phyloP scores from a whole-genome alignment of 2,329 filamentous ascomycete species.

The Teratosphaeria destructans region DNA sequence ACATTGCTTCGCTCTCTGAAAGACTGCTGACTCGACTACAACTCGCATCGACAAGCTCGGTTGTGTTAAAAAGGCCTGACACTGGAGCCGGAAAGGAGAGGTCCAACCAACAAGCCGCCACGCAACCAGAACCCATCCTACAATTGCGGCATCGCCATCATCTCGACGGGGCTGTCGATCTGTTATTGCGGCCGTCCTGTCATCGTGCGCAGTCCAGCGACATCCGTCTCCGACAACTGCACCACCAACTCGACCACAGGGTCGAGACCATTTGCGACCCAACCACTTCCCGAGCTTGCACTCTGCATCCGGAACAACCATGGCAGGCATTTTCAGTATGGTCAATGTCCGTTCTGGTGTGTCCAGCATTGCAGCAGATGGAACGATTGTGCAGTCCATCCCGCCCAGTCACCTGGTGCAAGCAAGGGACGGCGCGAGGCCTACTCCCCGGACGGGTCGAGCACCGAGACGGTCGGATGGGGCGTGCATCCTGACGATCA shows the following conservation, averaged over 20 bases:
- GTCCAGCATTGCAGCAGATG: neutral
- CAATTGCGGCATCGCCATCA: neutral
- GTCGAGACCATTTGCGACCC: neutral
- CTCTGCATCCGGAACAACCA: neutral
- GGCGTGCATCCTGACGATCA: neutral
- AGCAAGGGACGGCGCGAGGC: neutral
- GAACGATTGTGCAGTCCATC: neutral
- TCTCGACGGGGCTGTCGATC: neutral
- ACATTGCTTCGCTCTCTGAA: neutral
- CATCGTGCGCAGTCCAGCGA: neutral
- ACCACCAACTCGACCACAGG: neutral
- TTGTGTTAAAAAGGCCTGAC: neutral
- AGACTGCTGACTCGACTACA: neutral
- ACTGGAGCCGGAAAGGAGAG: neutral
- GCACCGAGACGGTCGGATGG: neutral
- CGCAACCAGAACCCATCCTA: neutral
- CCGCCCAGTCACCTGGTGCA: neutral
- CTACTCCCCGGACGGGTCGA: neutral
- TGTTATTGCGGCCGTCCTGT: neutral
- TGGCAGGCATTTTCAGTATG: neutral
- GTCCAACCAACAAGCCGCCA: neutral
- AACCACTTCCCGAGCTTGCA: neutral
- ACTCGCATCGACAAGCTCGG: neutral
- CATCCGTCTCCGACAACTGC: neutral
- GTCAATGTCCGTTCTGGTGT: neutral